phyloP scores from a whole-genome alignment of 1,284 basidiomycete genomes.

The Trametes polyzona region DNA sequence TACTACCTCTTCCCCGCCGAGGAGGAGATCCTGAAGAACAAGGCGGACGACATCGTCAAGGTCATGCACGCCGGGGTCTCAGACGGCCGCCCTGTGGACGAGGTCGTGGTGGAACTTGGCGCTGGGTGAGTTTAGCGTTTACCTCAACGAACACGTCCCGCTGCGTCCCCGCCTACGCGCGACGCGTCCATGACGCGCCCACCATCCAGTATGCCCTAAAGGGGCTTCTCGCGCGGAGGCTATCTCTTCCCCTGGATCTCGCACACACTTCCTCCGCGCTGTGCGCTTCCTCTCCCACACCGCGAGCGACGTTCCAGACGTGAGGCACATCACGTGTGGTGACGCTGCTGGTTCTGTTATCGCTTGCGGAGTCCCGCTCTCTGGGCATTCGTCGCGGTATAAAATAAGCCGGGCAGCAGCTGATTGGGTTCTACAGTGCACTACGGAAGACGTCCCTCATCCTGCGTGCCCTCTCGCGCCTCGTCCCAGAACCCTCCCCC shows the following conservation, averaged over 20 bases:
- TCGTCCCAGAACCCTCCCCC: slow-evolving; percentile 41
- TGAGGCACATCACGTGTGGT: slow-evolving; percentile 13
- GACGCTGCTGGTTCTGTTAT: slow-evolving; percentile 12
- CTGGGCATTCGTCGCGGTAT: background rate
- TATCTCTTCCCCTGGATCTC: slow-evolving; percentile 15
- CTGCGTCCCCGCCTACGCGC: no score
- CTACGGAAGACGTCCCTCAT: slow-evolving; percentile 92
- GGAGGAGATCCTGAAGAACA: slow-evolving; percentile 67
- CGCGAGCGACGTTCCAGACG: background rate
- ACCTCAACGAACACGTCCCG: background rate
- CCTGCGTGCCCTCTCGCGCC: slow-evolving; percentile 71
- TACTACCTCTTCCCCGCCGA: slow-evolving; percentile 90
- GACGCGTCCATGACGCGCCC: background rate
- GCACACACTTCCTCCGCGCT: slow-evolving; percentile 5
- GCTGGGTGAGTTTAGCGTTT: slow-evolving; percentile 71
- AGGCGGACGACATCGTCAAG: slow-evolving; percentile 69
- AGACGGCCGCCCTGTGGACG: slow-evolving; percentile 49
- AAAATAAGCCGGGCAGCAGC: slow-evolving; percentile 6
- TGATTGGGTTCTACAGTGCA: slow-evolving; percentile 52
- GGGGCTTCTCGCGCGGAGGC: slow-evolving; percentile 3
- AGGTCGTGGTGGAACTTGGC: slow-evolving; percentile 82
- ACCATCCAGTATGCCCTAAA: background rate
- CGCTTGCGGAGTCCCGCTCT: background rate
- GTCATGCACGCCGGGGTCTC: slow-evolving; percentile 68
- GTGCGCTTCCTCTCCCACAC: slow-evolving; percentile 2